These are phyloP conservation scores for Neoboletus magnificus DNA, from an alignment of 768 basidiomycete genomes.

Conservation along the genomic window DNA sequence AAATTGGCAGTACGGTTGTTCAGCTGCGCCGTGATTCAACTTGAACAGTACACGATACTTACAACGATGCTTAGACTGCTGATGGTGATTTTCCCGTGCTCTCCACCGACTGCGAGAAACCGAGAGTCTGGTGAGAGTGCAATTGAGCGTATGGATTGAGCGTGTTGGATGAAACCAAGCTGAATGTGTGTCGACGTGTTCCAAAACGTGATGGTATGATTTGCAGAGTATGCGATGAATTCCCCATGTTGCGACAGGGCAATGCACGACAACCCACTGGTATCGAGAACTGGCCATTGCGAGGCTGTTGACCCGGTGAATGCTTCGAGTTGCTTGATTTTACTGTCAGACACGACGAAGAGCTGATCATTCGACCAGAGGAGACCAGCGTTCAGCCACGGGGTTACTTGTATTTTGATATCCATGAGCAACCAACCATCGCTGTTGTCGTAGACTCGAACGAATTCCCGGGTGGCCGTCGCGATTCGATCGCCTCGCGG, in stretches of 20 bases:
- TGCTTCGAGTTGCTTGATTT: background rate
- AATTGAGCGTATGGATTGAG: background rate
- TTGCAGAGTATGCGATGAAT: background rate
- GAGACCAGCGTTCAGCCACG: background rate
- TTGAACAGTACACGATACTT: background rate
- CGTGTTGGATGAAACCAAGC: background rate
- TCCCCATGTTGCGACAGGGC: background rate
- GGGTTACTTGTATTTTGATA: background rate
- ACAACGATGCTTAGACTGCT: background rate
- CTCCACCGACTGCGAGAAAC: background rate
- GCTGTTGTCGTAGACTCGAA: too few species aligned
- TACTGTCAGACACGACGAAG: background rate
- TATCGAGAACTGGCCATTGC: background rate
- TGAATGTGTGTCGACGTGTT: background rate
- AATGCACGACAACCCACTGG: background rate
- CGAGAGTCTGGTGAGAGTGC: background rate
- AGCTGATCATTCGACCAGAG: background rate
- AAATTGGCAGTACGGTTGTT: background rate
- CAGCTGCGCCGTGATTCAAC: background rate
- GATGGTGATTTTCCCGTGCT: background rate
- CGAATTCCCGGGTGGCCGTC: too few species aligned
- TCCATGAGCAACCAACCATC: background rate
- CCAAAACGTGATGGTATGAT: background rate
- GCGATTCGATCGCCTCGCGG: too few species aligned
- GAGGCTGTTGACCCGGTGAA: background rate